Evolutionary conservation across 306 rosid species (phyloP), one percentile per base, ranked within the genome.

Genomic region (Rosa chinensis): DNA sequence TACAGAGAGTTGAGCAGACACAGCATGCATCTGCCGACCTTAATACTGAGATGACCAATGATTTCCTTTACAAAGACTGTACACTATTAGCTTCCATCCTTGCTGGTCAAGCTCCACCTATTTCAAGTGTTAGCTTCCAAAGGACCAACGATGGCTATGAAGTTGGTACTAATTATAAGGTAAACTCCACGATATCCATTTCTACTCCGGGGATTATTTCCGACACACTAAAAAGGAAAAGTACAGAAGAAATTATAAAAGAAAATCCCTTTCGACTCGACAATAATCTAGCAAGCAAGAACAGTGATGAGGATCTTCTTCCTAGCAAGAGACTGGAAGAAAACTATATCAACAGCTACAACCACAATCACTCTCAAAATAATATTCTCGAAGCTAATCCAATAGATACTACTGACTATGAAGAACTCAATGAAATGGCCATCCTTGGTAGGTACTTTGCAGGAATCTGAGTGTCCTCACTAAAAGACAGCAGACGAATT

Each of bases 1-100:
- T 44, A 58, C 76, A 69, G 5, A 78, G 79, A 43, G 48, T 56
- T 66, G 90, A 84, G 64, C 49, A n/a, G 76, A 81, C 79, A 75
- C 80, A 25, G 45, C 77, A 72, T 64, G 66, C 87, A 78, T 20
- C 63, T 50, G 59, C 80, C 42, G 80, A 82, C 68, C 44, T 53
- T 21, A 73, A 42, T 5, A 43, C 79, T 52, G 89, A 83, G 77
- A 76, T 82, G 70, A 80, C 82, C 75, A 75, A 72, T 2, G 84
- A 90, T 66, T 83, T 84, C 79, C 83, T 82, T 64, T 77, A 79
- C 83, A 88, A 77, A 82, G 92, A 89, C 74, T 90, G 82, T 77
- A 80, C 44, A 47, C 87, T 87, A 59, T 69, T 89, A 40, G 90
- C 88, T 76, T 85, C 82, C n/a, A 89, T 88, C 66, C 96, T 89